These are phyloP conservation scores for Flaveria trinervia DNA, from an alignment of 129 eudicot species.

Conservation along the genomic window DNA sequence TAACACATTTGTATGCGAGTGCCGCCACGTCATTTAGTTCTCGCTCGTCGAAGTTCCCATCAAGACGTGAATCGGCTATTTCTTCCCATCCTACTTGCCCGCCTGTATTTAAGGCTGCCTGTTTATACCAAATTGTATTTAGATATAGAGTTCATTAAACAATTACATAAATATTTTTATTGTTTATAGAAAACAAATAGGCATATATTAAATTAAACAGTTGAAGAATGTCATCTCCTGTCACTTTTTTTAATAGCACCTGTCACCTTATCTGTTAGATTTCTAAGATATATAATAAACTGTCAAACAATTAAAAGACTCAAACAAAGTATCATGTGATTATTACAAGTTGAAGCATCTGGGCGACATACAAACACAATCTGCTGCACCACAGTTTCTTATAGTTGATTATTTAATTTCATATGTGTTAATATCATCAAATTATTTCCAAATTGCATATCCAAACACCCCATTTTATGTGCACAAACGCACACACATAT, in stretches of 20 bases:
- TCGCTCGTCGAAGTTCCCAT: constrained; percentile 62
- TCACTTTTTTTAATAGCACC: no score
- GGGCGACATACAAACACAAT: neutral
- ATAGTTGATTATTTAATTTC: neutral
- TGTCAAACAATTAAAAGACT: neutral
- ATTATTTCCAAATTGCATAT: no score
- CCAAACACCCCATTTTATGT: neutral
- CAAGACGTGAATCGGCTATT: constrained; percentile 78
- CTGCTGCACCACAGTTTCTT: neutral
- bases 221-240: no score
- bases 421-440: neutral
- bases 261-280: no score
- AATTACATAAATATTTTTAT: neutral
- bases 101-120: constrained; percentile 82
- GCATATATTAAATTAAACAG: neutral
- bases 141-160: neutral
- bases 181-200: neutral
- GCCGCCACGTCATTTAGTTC: constrained; percentile 79
- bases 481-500: neutral
- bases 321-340: neutral
- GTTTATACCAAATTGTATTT: constrained; percentile 1
- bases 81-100: constrained; percentile 96
- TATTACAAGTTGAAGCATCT: neutral
- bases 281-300: neutral
- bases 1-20: constrained; percentile 83